phyloP scores from a whole-genome alignment of 768 basidiomycete genomes.

The Mrakia hoshinonis region DNA sequence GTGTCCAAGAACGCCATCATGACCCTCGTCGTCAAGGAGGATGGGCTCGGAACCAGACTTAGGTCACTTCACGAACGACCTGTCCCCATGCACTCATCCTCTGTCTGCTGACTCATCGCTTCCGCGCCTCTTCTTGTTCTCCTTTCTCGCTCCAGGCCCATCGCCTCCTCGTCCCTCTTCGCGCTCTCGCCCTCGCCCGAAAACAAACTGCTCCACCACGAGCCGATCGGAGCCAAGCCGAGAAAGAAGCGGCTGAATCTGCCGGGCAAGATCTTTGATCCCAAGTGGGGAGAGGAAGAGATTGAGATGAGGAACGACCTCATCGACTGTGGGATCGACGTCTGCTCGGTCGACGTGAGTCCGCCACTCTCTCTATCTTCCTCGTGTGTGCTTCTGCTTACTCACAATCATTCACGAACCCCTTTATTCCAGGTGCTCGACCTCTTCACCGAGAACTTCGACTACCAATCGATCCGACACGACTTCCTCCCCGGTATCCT shows the following conservation, averaged over 20 bases:
- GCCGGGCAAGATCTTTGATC: slow-evolving; percentile 43
- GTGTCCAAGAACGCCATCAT: slow-evolving; percentile 88
- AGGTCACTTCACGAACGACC: slow-evolving; percentile 32
- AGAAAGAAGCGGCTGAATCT: slow-evolving; percentile 54
- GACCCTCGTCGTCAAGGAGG: slow-evolving; percentile 87
- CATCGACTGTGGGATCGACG: slow-evolving; percentile 78
- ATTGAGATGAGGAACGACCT: slow-evolving; percentile 80
- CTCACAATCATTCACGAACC: background rate
- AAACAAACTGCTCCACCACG: slow-evolving; percentile 56
- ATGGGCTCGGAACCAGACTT: slow-evolving; percentile 43
- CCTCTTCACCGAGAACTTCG: slow-evolving; percentile 96
- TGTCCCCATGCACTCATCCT: too few species aligned
- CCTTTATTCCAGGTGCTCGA: slow-evolving; percentile 64
- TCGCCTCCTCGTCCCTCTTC: slow-evolving; percentile 28
- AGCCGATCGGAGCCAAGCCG: slow-evolving; percentile 64
- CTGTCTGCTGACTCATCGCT: too few species aligned
- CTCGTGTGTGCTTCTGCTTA: background rate
- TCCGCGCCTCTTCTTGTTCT: background rate
- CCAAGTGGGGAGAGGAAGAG: slow-evolving; percentile 43
- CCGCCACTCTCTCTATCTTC: background rate
- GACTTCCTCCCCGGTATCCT: slow-evolving; percentile 93
- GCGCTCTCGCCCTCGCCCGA: slow-evolving; percentile 13
- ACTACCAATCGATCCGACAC: slow-evolving; percentile 80
- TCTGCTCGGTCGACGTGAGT: slow-evolving; percentile 83
- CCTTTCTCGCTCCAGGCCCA: slow-evolving; percentile 18